These are phyloP conservation scores for Phytophthora uliginosa DNA, from an alignment of 352 stramenopile genomes.

Conservation along the genomic window DNA sequence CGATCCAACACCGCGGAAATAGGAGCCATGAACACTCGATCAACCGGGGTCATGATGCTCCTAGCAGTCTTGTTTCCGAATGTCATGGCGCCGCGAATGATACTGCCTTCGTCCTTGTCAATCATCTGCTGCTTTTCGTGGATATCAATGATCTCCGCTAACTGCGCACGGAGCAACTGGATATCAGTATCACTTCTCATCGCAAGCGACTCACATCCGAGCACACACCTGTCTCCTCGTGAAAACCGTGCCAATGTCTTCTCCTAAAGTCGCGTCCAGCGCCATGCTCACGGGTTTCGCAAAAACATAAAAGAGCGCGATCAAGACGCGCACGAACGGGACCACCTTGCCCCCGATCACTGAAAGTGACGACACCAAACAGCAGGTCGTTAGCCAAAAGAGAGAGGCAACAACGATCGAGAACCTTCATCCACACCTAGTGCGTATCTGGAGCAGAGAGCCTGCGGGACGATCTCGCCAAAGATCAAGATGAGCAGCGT, in stretches of 20 bases:
- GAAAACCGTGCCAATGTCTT: slow-evolving; percentile 98
- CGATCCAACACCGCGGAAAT: slow-evolving; percentile 75
- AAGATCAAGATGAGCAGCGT: slow-evolving; percentile 97
- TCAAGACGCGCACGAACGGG: slow-evolving; percentile 95
- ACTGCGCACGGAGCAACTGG: slow-evolving; percentile 55
- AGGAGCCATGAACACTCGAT: slow-evolving; percentile 97
- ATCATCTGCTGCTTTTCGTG: slow-evolving; percentile 96
- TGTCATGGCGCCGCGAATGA: slow-evolving; percentile 96
- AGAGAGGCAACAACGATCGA: slow-evolving; percentile 2
- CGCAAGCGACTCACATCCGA: not conserved
- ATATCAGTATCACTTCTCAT: not conserved
- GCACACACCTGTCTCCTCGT: slow-evolving; percentile 76
- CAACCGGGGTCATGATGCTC: slow-evolving; percentile 96
- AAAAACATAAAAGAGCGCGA: slow-evolving; percentile 95
- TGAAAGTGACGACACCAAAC: slow-evolving; percentile 18
- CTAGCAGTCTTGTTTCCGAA: slow-evolving; percentile 93
- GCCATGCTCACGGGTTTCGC: slow-evolving; percentile 94
- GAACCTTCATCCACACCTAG: slow-evolving; percentile 69
- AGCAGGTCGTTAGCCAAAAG: not conserved
- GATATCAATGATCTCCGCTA: slow-evolving; percentile 97
- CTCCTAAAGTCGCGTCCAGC: slow-evolving; percentile 93
- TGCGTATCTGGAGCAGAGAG: slow-evolving; percentile 96
- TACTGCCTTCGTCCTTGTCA: slow-evolving; percentile 93
- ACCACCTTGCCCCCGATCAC: slow-evolving; percentile 82
- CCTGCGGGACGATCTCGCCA: slow-evolving; percentile 95